A percentile compares a stretch with the other conserved stretches of the same genome.
Conservation (phyloP, 192 early-diverging fungal genomes). For the Entrophospora sp. region DNA sequence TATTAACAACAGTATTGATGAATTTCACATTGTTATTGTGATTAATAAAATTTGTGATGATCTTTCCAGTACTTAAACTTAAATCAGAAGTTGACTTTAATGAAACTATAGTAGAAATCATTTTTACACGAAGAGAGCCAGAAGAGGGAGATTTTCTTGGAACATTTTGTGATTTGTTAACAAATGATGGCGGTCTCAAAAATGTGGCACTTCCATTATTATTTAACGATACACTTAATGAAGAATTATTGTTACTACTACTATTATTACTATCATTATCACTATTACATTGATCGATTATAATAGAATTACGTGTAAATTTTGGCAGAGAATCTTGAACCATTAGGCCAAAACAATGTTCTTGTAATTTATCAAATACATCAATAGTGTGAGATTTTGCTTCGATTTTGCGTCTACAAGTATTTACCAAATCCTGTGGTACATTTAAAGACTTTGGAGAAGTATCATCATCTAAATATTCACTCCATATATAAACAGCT, state of each 20-base stretch:
- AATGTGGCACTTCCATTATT: background rate
- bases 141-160: conserved; percentile 5
- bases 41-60: background rate
- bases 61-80: background rate
- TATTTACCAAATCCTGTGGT: conserved; percentile 5
- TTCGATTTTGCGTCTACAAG: conserved; percentile 10
- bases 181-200: background rate
- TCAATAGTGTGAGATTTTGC: background rate
- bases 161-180: background rate
- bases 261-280: too few relatives aligned
- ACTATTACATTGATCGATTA: too few relatives aligned
- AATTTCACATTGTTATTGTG: background rate
- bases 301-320: conserved; percentile 11
- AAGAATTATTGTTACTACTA: background rate
- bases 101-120: background rate
- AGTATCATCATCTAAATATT: conserved; percentile 15
- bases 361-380: conserved; percentile 22
- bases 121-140: background rate
- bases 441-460: conserved; percentile 18
- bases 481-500: conserved; percentile 10
- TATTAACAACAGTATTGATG: too few relatives aligned
- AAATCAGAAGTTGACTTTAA: background rate
- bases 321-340: conserved; percentile 22
- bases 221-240: background rate
- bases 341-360: conserved; percentile 21